Percentiles rank a stretch among this genome's conserved stretches.
Conservation (phyloP, 2,329 filamentous ascomycete species). For the Paracoccidioides lutzii region DNA sequence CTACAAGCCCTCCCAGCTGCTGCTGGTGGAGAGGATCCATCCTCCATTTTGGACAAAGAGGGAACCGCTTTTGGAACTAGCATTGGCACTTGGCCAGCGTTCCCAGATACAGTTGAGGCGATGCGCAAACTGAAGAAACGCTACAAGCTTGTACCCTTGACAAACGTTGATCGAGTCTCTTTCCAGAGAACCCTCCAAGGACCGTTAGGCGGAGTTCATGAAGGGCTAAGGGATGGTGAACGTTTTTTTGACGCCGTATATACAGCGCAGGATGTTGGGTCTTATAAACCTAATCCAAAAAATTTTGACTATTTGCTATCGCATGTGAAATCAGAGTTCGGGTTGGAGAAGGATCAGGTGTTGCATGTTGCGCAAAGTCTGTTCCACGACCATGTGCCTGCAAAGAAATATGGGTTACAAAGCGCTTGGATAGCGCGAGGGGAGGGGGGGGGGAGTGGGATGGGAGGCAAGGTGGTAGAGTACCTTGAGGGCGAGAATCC, state of each 20-base stretch:
- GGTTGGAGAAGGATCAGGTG: slow-evolving; percentile 43
- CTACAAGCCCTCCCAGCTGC: slow-evolving; percentile 14
- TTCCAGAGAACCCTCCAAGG: slow-evolving; percentile 37
- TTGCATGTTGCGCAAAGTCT: slow-evolving; percentile 58
- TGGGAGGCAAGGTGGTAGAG: slow-evolving; percentile 34
- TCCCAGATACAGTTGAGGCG: slow-evolving; percentile 44
- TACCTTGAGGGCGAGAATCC: slow-evolving; percentile 17
- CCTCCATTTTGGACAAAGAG: slow-evolving; percentile 20
- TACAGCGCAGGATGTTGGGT: slow-evolving; percentile 58
- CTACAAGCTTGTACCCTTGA: slow-evolving; percentile 45
- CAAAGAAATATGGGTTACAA: slow-evolving; percentile 45
- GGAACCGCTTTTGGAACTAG: slow-evolving; percentile 36
- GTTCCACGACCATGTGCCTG: slow-evolving; percentile 54
- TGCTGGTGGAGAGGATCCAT: background rate
- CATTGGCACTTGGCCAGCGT: slow-evolving; percentile 42
- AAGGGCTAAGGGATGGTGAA: background rate
- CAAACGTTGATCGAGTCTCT: slow-evolving; percentile 43
- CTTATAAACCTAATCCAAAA: slow-evolving; percentile 52
- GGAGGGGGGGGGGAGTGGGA: slow-evolving; percentile 17
- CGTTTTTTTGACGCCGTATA: slow-evolving; percentile 50
- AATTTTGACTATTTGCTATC: slow-evolving; percentile 57
- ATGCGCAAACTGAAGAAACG: slow-evolving; percentile 35
- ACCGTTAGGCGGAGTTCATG: slow-evolving; percentile 37
- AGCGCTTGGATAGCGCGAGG: slow-evolving; percentile 54
- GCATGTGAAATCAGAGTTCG: slow-evolving; percentile 42